Conservation (phyloP, 208 protist genomes). For the Leishmania martiniquensis region DNA sequence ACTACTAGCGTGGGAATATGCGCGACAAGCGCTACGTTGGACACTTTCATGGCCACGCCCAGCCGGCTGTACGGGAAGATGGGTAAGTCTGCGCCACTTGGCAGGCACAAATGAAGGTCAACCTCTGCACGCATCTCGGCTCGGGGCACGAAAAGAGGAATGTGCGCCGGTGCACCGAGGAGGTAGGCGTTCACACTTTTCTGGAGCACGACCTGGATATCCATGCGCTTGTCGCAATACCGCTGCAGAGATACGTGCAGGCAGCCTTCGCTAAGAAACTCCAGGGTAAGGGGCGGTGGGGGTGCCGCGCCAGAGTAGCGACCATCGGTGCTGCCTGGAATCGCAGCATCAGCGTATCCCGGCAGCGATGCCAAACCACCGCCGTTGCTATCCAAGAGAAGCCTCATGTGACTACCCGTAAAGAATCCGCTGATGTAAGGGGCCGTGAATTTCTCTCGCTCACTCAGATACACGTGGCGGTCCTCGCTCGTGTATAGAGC, state of each 20-base stretch:
- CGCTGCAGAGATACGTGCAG: conserved; percentile 42
- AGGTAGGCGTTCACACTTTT: conserved; percentile 43
- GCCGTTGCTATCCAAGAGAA: conserved; percentile 29
- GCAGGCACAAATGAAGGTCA: conserved; percentile 31
- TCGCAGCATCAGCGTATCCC: conserved; percentile 7
- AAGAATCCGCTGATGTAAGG: conserved; percentile 50
- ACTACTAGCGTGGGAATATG: conserved; percentile 63
- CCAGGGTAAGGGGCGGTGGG: conserved; percentile 33
- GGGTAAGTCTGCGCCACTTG: conserved; percentile 37
- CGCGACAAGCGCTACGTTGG: conserved; percentile 30
- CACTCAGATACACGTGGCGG: conserved; percentile 55
- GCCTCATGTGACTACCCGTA: conserved; percentile 16
- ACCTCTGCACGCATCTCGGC: conserved; percentile 33
- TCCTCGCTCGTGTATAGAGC: conserved; percentile 51
- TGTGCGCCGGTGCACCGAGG: conserved; percentile 25
- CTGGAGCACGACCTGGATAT: conserved; percentile 39
- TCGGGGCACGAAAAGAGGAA: conserved; percentile 35
- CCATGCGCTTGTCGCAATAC: conserved; percentile 65
- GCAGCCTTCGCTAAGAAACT: conserved; percentile 29
- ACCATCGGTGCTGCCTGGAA: neutral
- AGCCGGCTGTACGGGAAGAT: conserved; percentile 54
- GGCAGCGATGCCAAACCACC: conserved; percentile 18
- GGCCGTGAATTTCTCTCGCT: conserved; percentile 26
- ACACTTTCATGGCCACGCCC: conserved; percentile 22
- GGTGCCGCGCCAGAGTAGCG: neutral